These are phyloP conservation scores for Glycine soja DNA, from an alignment of 306 rosid genomes.

Conservation along the genomic window DNA sequence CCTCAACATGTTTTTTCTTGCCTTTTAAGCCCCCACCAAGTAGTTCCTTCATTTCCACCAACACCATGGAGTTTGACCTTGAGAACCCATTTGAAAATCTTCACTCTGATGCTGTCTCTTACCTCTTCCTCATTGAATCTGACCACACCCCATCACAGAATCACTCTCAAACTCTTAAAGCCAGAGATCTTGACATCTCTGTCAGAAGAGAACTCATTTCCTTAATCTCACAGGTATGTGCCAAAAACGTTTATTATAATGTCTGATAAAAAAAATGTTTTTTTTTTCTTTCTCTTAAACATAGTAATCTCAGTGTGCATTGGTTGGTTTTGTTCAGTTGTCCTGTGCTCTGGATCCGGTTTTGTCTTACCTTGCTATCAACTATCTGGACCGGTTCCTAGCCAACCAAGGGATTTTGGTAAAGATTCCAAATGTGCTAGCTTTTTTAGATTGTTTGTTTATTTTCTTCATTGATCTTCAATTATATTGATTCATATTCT, in stretches of 20 bases:
- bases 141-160: slow-evolving; percentile 77
- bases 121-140: slow-evolving; percentile 76
- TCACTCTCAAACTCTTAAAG: slow-evolving; percentile 47
- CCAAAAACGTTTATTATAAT: not conserved
- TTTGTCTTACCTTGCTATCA: slow-evolving; percentile 77
- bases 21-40: slow-evolving; percentile 37
- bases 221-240: slow-evolving; percentile 74
- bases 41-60: not conserved
- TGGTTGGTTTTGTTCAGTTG: slow-evolving; percentile 53
- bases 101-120: slow-evolving; percentile 56
- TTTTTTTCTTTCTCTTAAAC: not conserved
- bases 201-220: slow-evolving; percentile 66
- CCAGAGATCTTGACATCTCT: slow-evolving; percentile 37
- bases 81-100: slow-evolving; percentile 79
- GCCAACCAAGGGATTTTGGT: slow-evolving; percentile 74
- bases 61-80: slow-evolving; percentile 87
- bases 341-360: slow-evolving; percentile 67
- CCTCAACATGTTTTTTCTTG: slow-evolving; percentile 46
- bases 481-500: too few species aligned
- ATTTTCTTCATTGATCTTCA: not conserved
- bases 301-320: slow-evolving; percentile 16
- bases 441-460: not conserved
- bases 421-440: slow-evolving; percentile 32
- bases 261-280: not conserved
- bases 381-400: slow-evolving; percentile 87